Conservation (phyloP, 2,329 filamentous ascomycete genomes). For the Aspergillus udagawae region DNA sequence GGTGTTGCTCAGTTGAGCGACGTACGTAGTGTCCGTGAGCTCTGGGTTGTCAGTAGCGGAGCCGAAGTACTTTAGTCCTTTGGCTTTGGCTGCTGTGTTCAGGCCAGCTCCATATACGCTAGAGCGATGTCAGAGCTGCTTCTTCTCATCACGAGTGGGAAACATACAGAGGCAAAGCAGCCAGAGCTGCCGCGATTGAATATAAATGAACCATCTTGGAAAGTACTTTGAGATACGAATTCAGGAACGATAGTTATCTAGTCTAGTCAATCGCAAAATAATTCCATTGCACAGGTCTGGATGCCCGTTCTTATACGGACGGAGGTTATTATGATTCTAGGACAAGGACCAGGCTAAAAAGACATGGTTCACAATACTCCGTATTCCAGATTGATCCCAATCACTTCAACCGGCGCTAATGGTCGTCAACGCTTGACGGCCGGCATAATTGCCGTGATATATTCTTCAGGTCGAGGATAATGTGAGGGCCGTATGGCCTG, state of each 20-base stretch:
- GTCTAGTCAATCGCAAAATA: background rate
- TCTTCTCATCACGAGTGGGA: background rate
- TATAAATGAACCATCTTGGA: conserved; percentile 1
- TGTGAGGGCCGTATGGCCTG: background rate
- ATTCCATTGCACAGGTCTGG: background rate
- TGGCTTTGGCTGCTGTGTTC: conserved; percentile 45
- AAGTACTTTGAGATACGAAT: background rate
- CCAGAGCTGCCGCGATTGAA: background rate
- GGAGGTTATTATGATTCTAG: background rate
- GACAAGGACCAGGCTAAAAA: background rate
- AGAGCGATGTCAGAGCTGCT: background rate
- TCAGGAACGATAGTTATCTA: background rate
- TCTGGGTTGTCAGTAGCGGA: conserved; percentile 58
- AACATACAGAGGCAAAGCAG: conserved; percentile 21
- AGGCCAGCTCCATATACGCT: conserved; percentile 22
- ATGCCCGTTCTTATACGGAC: background rate
- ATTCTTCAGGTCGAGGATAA: background rate
- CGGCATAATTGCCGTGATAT: background rate
- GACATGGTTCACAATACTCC: background rate
- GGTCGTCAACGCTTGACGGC: background rate
- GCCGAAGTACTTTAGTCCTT: conserved; percentile 54
- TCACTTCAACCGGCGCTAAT: background rate
- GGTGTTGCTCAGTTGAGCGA: conserved; percentile 54
- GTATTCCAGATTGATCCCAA: background rate
- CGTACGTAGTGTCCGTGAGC: conserved; percentile 53